Evolutionary conservation across 805 yeast genomes (phyloP), one percentile per base, ranked within the genome.

Genomic region (Saccharomycopsis vini): DNA sequence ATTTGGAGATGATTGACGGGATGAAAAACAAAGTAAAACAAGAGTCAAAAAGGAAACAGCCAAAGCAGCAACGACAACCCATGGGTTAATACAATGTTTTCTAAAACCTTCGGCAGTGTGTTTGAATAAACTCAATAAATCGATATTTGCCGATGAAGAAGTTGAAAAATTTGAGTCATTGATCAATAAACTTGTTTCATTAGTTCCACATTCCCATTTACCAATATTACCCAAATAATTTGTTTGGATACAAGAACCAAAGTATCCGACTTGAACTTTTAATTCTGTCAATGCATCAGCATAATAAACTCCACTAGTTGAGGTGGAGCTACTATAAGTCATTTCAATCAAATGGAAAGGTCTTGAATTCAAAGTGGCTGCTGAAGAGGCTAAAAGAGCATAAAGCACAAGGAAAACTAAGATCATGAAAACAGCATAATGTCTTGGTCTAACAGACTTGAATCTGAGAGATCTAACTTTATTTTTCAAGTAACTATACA

Each of bases 231-330:
- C 39, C 5, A 46, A 28, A 22, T 43, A 46, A 20, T 46, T 43
- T 23, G 50, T 46, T 36, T 49, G 45, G 20, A 49, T 43, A 31
- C 52, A 49, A 15, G 48, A 37, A 13, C 48, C 40, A 36, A 49
- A 49, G 28, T 49, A 49, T 2, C 52, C 52, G n/a, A 49, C 36
- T 7, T 49, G 48, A 19, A 43, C 50, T 18, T 47, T 40, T 35
- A 49, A 41, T 23, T 44, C 47, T 5, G 50, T 46, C n/a, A 49
- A 38, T 4, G 52, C 52, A 18, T 44, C 48, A 19, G 50, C 50
- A 20, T 47, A 49, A 20, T 49, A 46, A 9, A 44, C 47, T n/a
- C 47, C 47, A 15, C 40, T 26, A 9, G 23, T 23, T 6, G 48
- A 39, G 23, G 41, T 47, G 10, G 47, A 49, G n/a, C 45, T 45